Evolutionary conservation across 2,329 filamentous ascomycete species (phyloP).

Genomic region (Triangularia verruculosa): DNA sequence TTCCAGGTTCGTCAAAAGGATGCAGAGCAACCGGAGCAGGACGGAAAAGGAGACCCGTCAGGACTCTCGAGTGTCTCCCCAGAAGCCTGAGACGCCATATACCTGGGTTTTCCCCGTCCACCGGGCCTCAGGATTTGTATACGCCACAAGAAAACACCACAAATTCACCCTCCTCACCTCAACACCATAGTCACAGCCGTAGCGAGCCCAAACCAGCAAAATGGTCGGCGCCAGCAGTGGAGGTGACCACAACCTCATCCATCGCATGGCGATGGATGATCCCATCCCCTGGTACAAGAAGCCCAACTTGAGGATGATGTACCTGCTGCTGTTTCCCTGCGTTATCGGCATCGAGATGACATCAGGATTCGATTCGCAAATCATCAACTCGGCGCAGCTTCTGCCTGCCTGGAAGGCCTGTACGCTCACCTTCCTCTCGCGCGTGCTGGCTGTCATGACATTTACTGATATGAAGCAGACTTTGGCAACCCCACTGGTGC

Average conservation of each 20-base stretch:
- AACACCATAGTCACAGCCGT: background rate
- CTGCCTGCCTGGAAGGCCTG: conserved; percentile 37
- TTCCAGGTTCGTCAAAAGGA: background rate
- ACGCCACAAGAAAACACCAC: background rate
- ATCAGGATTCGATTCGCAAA: conserved; percentile 52
- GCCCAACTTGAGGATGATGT: conserved; percentile 51
- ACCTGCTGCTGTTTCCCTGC: conserved; percentile 54
- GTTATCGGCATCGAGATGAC: conserved; percentile 61
- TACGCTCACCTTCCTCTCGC: conserved; percentile 24
- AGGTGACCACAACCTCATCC: conserved; percentile 32
- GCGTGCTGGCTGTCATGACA: background rate
- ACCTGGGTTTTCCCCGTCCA: background rate
- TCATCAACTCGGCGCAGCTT: conserved; percentile 40
- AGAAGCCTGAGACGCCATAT: background rate
- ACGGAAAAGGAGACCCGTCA: background rate
- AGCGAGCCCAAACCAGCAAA: conserved; percentile 9
- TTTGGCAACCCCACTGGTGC: conserved; percentile 46
- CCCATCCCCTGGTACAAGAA: conserved; percentile 53
- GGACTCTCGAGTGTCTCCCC: background rate
- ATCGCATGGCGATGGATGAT: conserved; percentile 42
- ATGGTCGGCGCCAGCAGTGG: conserved; percentile 22
- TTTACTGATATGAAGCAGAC: conserved; percentile 29
- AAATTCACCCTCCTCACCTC: background rate
- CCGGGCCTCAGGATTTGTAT: background rate
- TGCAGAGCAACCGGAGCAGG: background rate